A percentile compares a stretch with the other conserved stretches of the same genome.
phyloP scores from a whole-genome alignment of 2,329 filamentous ascomycete species.

The Fusarium poae region DNA sequence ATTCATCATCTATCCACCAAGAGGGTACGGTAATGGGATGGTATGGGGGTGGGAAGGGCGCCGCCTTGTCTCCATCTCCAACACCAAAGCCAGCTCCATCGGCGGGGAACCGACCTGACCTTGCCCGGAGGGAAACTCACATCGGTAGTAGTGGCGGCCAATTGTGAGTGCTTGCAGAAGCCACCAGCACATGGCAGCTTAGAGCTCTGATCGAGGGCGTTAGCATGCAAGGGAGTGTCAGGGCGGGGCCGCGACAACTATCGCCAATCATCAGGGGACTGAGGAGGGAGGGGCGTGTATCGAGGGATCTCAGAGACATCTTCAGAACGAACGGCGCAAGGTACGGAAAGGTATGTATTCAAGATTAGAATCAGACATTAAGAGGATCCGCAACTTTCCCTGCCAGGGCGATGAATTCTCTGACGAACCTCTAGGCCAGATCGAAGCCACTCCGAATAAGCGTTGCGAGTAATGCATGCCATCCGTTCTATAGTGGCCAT shows the following conservation, averaged over 20 bases:
- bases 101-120: slow-evolving; percentile 48
- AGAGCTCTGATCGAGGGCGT: slow-evolving; percentile 54
- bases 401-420: slow-evolving; percentile 50
- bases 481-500: slow-evolving; percentile 35
- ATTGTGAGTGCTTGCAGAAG: slow-evolving; percentile 46
- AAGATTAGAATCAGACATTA: slow-evolving; percentile 59
- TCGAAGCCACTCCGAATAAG: slow-evolving; percentile 37
- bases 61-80: slow-evolving; percentile 20
- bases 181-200: slow-evolving; percentile 55
- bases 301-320: slow-evolving; percentile 37
- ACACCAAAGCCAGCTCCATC: slow-evolving; percentile 20
- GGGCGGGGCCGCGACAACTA: slow-evolving; percentile 48
- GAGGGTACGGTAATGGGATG: slow-evolving; percentile 42
- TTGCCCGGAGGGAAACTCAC: slow-evolving; percentile 49
- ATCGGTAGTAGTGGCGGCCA: slow-evolving; percentile 47
- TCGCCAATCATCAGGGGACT: slow-evolving; percentile 47
- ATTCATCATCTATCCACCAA: slow-evolving; percentile 49
- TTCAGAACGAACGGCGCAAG: slow-evolving; percentile 46
- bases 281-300: slow-evolving; percentile 42
- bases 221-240: slow-evolving; percentile 54
- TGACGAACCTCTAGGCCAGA: slow-evolving; percentile 40
- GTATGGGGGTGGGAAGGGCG: slow-evolving; percentile 47
- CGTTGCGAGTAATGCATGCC: slow-evolving; percentile 33
- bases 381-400: slow-evolving; percentile 44
- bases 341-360: slow-evolving; percentile 54